Base-by-base conservation (phyloP, 345 rosid genomes). In the Kernera saxatilis region DNA sequence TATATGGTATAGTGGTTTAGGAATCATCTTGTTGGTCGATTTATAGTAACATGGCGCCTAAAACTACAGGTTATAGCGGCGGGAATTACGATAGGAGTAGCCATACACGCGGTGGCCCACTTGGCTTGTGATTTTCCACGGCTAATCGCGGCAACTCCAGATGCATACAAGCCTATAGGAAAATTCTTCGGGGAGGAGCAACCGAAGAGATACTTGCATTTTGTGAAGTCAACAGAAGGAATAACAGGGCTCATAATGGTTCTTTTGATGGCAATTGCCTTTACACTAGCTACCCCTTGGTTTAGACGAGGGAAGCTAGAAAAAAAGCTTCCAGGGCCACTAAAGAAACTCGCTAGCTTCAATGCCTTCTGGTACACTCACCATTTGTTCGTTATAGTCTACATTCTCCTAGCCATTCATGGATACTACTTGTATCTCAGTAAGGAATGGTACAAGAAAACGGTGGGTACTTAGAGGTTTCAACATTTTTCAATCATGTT, bases 361-460 rank as follows among this genome's bases (percentile, higher is more conserved):
- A 89, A 89, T 55, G 88, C 90, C 61, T 89, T 89, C 63, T 89
- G 95, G 95, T 89, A 89, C 56, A 85, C 87, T 4, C 95, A 89
- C 60, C 95, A 89, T 58, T 75, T 85, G 19, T 89, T 89, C 49
- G 64, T 86, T 67, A 70, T 89, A 27, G 95, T 89, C 73, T 89
- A 85, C 69, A 43, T 82, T 18, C 75, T 86, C 65, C 90, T 89
- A 29, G 6, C 87, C 64, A 59, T 84, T 4, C 95, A 89, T 22
- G 95, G 95, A 6, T 40, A 68, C 26, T 69, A 78, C 69, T 71
- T 89, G 23, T 89, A 85, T 80, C 82, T 87, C 22, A 81, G 76
- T 62, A 63, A 82, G 29, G 65, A 82, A 41, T 83, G 86, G 89
- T 84, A 82, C 84, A 84, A 84, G 81, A 87, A 85, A 67, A 87